Evolutionary conservation across 495 filamentous ascomycete species (phyloP), one percentile per base, ranked within the genome.

Genomic region (Jackrogersella minutella): DNA sequence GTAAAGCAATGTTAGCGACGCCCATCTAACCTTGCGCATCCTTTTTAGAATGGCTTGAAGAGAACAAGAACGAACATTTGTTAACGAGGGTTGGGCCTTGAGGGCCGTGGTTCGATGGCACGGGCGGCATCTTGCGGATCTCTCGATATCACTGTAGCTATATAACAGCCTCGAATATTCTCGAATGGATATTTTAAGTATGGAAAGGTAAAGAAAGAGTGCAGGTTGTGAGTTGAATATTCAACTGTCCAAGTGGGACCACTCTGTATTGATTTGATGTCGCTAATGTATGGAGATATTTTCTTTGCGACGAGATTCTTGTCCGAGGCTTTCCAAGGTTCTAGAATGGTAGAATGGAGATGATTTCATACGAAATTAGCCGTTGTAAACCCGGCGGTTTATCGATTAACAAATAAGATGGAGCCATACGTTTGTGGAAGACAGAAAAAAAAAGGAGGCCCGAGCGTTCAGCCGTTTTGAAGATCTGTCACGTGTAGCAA

Each of bases 51-150:
- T 19, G 11, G 6, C 36, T 44, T 22, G 14, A 30, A 54, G 58
- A n/a, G n/a, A n/a, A n/a, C n/a, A 39, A 53, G 21, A 69, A 84
- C 88, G 68, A 85, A 97, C 95, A 87, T 80, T 99, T 99, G 75
- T 99, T 93, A 69, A 93, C 87, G 39, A 89, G 91, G 28, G 94
- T 96, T 46, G 90, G 92, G 64, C 90, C 94, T 53, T 71, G 76
- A 24, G 74, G 77, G 55, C 73, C 75, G 22, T 76, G 78, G 62
- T 73, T 76, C 10, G 69, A 24, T 64, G 81, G 80, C 54, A 80
- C 74, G 40, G 80, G 79, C 66, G 81, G 81, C 81, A 84, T 84
- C 58, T 71, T 80, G 55, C 28, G 33, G 14, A 34, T 40, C 30
- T 44, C 33, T 36, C 8, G 41, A 46, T 44, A n/a, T 19, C 28